Evolutionary conservation across 2,329 filamentous ascomycete species (phyloP), one percentile per base, ranked within the genome.

Genomic region (Claviceps maximensis): DNA sequence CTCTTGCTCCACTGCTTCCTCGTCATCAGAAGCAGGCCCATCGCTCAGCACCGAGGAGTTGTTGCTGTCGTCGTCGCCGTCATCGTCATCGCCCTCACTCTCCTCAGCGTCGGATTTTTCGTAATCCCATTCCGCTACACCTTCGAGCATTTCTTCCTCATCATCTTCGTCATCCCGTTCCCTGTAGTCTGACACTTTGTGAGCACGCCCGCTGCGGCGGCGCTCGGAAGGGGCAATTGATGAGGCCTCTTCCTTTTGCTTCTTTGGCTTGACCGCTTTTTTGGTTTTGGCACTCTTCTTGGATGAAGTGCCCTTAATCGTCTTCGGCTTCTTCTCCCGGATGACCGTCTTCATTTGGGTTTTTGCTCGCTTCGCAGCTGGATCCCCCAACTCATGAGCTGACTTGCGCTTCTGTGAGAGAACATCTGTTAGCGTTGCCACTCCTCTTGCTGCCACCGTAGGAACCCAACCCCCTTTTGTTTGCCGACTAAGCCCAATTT

Each of bases 111-210:
- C 67, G 19, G 65, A 69, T 3, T 65, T 62, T 2, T 68, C 58
- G 48, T 82, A 82, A 25, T 76, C 70, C 79, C 79, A 82, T 61
- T 78, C 69, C 1, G 78, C 77, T 5, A 82, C 79, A 2, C 79
- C 79, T 47, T 79, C 73, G 25, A 80, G 67, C 79, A 82, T 82
- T 62, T 82, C 79, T 57, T 78, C 73, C 55, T 82, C 78, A 54
- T 82, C 79, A 49, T 78, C 77, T 12, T 73, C 72, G 12, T 77
- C 77, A 53, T 79, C 76, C 33, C 78, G 74, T 62, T 82, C 79
- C 23, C 73, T 71, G 57, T 82, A 82, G 38, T 70, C 64, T 6
- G 76, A 75, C 17, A 68, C 65, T 49, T 67, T 71, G 56, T 69
- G 70, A 5, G 72, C 64, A 49, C 79, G 75, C n/a, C 77, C 73